Conservation (phyloP, 2,329 filamentous ascomycete genomes). For the Xylaria sp. region DNA sequence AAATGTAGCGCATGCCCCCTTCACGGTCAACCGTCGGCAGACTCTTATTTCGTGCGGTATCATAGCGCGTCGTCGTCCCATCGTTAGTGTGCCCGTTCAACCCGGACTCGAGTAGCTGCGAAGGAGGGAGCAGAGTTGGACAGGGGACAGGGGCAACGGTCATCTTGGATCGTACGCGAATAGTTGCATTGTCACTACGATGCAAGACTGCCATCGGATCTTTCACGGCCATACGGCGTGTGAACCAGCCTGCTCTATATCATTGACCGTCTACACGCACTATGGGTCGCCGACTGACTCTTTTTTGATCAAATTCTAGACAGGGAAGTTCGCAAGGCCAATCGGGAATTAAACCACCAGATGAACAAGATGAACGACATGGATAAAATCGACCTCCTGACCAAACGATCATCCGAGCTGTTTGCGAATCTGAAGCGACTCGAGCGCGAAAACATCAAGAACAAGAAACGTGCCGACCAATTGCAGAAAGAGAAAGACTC, state of each 20-base stretch:
- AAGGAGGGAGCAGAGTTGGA: neutral
- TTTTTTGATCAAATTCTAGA: conserved; percentile 22
- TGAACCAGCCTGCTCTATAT: neutral
- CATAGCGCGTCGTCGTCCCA: neutral
- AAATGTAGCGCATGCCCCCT: conserved; percentile 2
- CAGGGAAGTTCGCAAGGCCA: conserved; percentile 59
- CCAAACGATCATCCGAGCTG: conserved; percentile 86
- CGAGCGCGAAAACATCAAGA: conserved; percentile 89
- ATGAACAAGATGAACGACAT: conserved; percentile 89
- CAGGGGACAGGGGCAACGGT: neutral
- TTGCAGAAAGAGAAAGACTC: conserved; percentile 96
- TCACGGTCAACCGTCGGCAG: neutral
- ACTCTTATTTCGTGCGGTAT: neutral
- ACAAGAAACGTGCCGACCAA: conserved; percentile 90
- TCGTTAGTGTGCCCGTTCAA: neutral
- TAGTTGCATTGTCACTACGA: neutral
- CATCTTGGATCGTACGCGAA: neutral
- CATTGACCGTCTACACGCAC: neutral
- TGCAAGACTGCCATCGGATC: neutral
- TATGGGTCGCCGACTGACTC: neutral
- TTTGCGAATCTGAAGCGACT: conserved; percentile 92
- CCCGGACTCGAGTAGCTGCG: neutral
- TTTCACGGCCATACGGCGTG: neutral
- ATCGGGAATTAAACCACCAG: conserved; percentile 80
- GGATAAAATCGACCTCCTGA: conserved; percentile 84